Evolutionary conservation across 2,329 filamentous ascomycete genomes (phyloP).

Genomic region (Sclerotinia minor): DNA sequence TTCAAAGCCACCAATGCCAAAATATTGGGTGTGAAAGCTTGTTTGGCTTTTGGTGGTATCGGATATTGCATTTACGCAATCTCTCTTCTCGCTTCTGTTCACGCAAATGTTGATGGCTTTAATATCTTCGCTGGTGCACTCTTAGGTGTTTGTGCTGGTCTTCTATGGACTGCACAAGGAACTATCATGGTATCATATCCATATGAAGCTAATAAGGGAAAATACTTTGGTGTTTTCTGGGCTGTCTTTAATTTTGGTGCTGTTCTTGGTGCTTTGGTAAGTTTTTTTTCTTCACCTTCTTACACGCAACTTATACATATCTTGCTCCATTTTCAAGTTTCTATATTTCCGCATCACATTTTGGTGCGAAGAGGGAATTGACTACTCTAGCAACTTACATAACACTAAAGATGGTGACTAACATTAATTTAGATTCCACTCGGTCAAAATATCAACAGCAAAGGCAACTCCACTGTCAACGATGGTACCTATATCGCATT

Average conservation of each 20-base stretch:
- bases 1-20: not conserved
- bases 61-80: conserved; percentile 76
- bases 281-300: conserved; percentile 30
- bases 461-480: conserved; percentile 52
- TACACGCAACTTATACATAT: not conserved
- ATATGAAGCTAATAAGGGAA: conserved; percentile 75
- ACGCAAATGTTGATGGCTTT: conserved; percentile 67
- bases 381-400: not conserved
- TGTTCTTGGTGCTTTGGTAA: conserved; percentile 73
- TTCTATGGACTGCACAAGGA: conserved; percentile 81
- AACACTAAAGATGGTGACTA: not conserved
- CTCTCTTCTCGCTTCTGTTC: conserved; percentile 69
- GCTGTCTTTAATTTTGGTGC: conserved; percentile 91
- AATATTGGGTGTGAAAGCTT: conserved; percentile 56
- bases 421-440: conserved; percentile 59
- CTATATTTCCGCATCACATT: not conserved
- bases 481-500: conserved; percentile 89
- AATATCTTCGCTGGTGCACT: conserved; percentile 75
- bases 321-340: not conserved
- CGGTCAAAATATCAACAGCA: conserved; percentile 67
- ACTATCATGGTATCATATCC: conserved; percentile 92
- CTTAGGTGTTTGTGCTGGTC: conserved; percentile 74
- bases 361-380: not conserved
- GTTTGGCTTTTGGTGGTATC: conserved; percentile 70
- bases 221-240: conserved; percentile 91